phyloP scores from a whole-genome alignment of 1,139 yeast species.

The Blastobotrys persicus region DNA sequence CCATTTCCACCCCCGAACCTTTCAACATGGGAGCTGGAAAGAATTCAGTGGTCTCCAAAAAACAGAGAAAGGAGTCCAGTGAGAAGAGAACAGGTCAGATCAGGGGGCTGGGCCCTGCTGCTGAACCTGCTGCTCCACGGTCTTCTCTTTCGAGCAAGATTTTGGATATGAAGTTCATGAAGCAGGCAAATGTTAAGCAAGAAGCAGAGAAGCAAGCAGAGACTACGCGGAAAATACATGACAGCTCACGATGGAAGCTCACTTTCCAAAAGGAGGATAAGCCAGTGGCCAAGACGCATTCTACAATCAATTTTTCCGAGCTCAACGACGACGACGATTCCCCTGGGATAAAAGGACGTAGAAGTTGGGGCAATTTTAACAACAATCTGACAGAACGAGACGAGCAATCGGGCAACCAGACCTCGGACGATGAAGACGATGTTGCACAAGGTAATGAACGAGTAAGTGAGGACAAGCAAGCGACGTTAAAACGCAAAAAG shows the following conservation, averaged over 20 bases:
- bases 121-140: slow-evolving; percentile 23
- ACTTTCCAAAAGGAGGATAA: slow-evolving; percentile 9
- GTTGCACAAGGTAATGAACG: slow-evolving; percentile 39
- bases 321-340: slow-evolving; percentile 20
- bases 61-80: background rate
- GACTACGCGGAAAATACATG: slow-evolving; percentile 35
- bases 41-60: background rate
- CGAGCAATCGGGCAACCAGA: slow-evolving; percentile 13
- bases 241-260: slow-evolving; percentile 61
- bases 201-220: slow-evolving; percentile 42
- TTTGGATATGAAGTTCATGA: slow-evolving; percentile 72
- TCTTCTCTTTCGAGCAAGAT: slow-evolving; percentile 56
- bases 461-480: slow-evolving; percentile 28
- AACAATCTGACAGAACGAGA: background rate
- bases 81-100: background rate
- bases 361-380: slow-evolving; percentile 29
- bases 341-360: slow-evolving; percentile 21
- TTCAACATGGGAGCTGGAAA: background rate
- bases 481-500: slow-evolving; percentile 22
- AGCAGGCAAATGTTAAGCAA: slow-evolving; percentile 42
- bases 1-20: background rate
- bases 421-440: slow-evolving; percentile 25
- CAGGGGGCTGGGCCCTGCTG: slow-evolving; percentile 20
- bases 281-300: slow-evolving; percentile 11
- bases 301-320: slow-evolving; percentile 27